Conservation (phyloP, 176 grass and related monocot species). For the Hyparrhenia diplandra region DNA sequence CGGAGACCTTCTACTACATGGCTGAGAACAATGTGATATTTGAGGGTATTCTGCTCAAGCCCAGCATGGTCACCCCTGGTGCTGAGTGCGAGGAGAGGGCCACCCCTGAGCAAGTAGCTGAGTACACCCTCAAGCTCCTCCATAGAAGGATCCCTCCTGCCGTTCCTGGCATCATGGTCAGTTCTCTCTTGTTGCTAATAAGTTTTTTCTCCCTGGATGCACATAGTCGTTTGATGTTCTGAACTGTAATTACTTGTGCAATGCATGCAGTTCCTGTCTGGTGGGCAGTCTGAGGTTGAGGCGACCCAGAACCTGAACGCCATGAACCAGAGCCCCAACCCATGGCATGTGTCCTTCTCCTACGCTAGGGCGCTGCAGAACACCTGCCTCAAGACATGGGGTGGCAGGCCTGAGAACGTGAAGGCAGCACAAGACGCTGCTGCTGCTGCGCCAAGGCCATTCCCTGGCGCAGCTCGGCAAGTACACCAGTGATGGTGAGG, state of each 20-base stretch:
- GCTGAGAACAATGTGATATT: conserved; percentile 89
- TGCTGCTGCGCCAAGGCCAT: conserved; percentile 81
- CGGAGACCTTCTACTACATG: conserved; percentile 80
- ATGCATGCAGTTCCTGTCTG: conserved; percentile 86
- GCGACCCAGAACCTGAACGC: conserved; percentile 95
- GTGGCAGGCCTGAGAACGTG: conserved; percentile 73
- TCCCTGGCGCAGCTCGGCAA: conserved; percentile 92
- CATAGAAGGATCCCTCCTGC: conserved; percentile 86
- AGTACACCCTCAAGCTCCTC: conserved; percentile 91
- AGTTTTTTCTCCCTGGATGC: background rate
- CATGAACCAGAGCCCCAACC: conserved; percentile 89
- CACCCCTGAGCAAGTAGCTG: conserved; percentile 74
- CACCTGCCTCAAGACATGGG: conserved; percentile 99
- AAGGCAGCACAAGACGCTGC: conserved; percentile 75
- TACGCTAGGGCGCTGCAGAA: conserved; percentile 95
- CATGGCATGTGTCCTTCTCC: conserved; percentile 97
- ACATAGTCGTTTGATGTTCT: background rate
- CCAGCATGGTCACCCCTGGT: conserved; percentile 98
- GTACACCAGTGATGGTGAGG: conserved; percentile 89
- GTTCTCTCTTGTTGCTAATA: background rate
- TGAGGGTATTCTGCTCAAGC: conserved; percentile 94
- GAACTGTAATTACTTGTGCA: background rate
- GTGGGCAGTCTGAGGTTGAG: conserved; percentile 94
- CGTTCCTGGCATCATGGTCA: conserved; percentile 94
- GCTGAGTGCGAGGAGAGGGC: conserved; percentile 76